Percentiles rank a stretch among this genome's conserved stretches.
These are phyloP conservation scores for Fusarium proliferatum DNA, from an alignment of 2,329 filamentous ascomycete genomes.

Conservation along the genomic window DNA sequence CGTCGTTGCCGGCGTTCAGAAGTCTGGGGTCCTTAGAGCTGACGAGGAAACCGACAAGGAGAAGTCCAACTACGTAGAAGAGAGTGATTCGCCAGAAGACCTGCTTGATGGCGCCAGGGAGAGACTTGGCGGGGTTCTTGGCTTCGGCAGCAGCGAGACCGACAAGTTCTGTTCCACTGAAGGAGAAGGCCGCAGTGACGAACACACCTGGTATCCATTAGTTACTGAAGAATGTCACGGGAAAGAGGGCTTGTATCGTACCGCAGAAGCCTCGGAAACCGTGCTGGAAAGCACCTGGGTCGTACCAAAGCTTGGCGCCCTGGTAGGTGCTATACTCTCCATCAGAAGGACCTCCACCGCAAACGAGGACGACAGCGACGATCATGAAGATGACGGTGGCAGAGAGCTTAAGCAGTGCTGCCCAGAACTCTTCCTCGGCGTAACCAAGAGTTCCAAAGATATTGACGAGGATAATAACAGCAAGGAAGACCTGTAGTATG, in stretches of 20 bases:
- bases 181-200: slow-evolving; percentile 79
- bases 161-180: slow-evolving; percentile 79
- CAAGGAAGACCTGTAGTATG: slow-evolving; percentile 58
- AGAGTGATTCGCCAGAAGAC: slow-evolving; percentile 70
- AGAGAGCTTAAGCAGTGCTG: slow-evolving; percentile 66
- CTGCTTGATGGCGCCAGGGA: slow-evolving; percentile 88
- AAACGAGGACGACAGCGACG: slow-evolving; percentile 67
- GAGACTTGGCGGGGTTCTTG: slow-evolving; percentile 74
- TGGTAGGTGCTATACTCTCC: slow-evolving; percentile 59
- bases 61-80: slow-evolving; percentile 65
- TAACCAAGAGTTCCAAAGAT: slow-evolving; percentile 67
- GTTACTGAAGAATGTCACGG: fast-evolving
- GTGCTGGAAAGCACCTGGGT: slow-evolving; percentile 71
- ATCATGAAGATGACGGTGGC: slow-evolving; percentile 74
- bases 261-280: slow-evolving; percentile 80
- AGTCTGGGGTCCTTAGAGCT: slow-evolving; percentile 59
- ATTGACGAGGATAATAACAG: slow-evolving; percentile 63
- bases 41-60: slow-evolving; percentile 63
- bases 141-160: slow-evolving; percentile 80
- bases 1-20: slow-evolving; percentile 57
- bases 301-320: slow-evolving; percentile 62
- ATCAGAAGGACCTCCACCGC: slow-evolving; percentile 67
- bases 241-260: slow-evolving; percentile 47
- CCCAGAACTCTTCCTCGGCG: slow-evolving; percentile 70
- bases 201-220: slow-evolving; percentile 34